Conservation (phyloP, 305 asterid species). For the Fraxinus sp. region DNA sequence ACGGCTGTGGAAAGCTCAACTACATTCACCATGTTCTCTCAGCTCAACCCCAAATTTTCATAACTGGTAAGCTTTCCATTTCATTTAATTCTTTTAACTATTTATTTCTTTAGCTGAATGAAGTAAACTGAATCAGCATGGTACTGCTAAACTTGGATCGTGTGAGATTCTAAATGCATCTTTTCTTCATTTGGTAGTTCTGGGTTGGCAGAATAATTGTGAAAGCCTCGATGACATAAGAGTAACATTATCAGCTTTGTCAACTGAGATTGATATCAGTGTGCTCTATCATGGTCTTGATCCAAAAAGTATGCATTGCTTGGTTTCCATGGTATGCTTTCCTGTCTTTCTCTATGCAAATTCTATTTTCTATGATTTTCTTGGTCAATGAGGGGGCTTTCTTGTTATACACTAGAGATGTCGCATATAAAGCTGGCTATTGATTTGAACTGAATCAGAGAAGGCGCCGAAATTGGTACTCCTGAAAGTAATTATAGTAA, state of each 20-base stretch:
- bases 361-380: neutral
- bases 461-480: neutral
- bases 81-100: neutral
- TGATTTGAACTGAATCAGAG: neutral
- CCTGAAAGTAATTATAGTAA: neutral
- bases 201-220: conserved; percentile 90
- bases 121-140: neutral
- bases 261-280: conserved; percentile 81
- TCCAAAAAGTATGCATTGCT: conserved; percentile 57
- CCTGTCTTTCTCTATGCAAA: neutral
- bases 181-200: conserved; percentile 41
- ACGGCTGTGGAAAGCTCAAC: conserved; percentile 84
- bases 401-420: neutral
- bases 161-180: conserved; percentile 10
- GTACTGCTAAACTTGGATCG: neutral
- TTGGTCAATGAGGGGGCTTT: neutral
- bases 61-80: conserved; percentile 49
- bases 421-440: neutral
- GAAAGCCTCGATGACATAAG: conserved; percentile 77
- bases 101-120: neutral
- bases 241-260: conserved; percentile 66
- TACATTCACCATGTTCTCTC: conserved; percentile 83
- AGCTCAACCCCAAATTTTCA: conserved; percentile 79
- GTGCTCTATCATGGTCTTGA: conserved; percentile 86
- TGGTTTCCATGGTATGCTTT: conserved; percentile 88